A percentile compares a stretch with the other conserved stretches of the same genome.
Evolutionary conservation across 495 filamentous ascomycete species (phyloP).

Genomic region (Emericellopsis terricola): DNA sequence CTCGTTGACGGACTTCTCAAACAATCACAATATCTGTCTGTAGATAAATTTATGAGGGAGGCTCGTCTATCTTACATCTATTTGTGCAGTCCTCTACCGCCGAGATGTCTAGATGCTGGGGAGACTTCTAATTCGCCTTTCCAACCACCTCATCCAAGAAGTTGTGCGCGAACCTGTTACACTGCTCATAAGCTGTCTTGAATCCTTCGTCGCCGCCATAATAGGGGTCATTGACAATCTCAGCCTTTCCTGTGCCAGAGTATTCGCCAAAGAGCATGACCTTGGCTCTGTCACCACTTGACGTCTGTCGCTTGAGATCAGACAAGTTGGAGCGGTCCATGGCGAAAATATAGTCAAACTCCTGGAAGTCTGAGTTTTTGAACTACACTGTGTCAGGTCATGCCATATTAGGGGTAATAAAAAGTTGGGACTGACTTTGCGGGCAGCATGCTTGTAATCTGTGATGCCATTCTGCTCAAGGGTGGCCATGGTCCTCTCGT

Average conservation of each 20-base stretch:
- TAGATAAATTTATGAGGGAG: too few relatives aligned
- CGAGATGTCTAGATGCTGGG: too few relatives aligned
- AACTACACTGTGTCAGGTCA: constrained; percentile 8
- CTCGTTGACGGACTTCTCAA: too few relatives aligned
- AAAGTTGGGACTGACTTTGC: constrained; percentile 50
- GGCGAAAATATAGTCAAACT: constrained; percentile 83
- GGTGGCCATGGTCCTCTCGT: constrained; percentile 70
- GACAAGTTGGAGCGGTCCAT: constrained; percentile 81
- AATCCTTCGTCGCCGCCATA: constrained; percentile 76
- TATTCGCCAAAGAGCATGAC: constrained; percentile 80
- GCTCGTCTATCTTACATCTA: too few relatives aligned
- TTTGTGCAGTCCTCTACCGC: too few relatives aligned
- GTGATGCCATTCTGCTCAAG: constrained; percentile 55
- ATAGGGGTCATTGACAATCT: constrained; percentile 82
- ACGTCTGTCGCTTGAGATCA: constrained; percentile 43
- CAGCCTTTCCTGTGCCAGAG: constrained; percentile 40
- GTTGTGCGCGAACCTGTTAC: constrained; percentile 56
- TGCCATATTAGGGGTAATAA: too few relatives aligned
- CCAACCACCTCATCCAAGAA: constrained; percentile 35
- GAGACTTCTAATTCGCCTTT: too few relatives aligned
- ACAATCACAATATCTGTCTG: too few relatives aligned
- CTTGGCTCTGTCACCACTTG: constrained; percentile 33
- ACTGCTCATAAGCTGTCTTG: constrained; percentile 71
- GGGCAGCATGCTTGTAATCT: constrained; percentile 58
- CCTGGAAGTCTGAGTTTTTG: constrained; percentile 40